Evolutionary conservation across 176 grass and related monocot genomes (phyloP).

Genomic region (Ampelocalamus luodianensis): DNA sequence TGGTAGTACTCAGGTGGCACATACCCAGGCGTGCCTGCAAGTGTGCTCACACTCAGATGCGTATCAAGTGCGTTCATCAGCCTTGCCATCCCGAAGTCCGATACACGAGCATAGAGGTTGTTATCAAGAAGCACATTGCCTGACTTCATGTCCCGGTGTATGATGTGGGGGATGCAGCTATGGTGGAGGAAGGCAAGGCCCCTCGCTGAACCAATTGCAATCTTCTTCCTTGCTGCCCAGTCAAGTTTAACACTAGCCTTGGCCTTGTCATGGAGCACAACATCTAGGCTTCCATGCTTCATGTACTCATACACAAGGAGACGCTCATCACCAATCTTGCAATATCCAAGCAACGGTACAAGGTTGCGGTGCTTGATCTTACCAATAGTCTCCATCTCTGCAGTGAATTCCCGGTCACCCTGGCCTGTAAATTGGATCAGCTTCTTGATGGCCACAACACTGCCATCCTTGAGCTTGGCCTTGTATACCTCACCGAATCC

Average conservation of each 20-base stretch:
- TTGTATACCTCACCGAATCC: constrained; percentile 98
- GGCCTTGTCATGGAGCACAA: constrained; percentile 71
- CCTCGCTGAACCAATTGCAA: constrained; percentile 78
- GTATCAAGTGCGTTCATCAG: constrained; percentile 88
- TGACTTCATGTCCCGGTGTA: constrained; percentile 98
- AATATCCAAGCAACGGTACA: constrained; percentile 83
- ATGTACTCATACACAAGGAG: constrained; percentile 97
- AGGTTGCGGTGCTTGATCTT: constrained; percentile 99
- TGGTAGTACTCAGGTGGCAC: constrained; percentile 98
- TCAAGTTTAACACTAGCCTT: constrained; percentile 58
- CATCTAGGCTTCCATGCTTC: constrained; percentile 89
- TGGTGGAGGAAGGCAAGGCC: constrained; percentile 97
- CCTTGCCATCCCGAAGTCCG: constrained; percentile 94
- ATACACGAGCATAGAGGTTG: constrained; percentile 79
- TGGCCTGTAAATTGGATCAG: constrained; percentile 90
- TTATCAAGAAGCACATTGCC: constrained; percentile 91
- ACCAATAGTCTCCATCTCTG: constrained; percentile 98
- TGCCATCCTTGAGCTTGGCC: constrained; percentile 85
- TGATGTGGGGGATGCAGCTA: constrained; percentile 97
- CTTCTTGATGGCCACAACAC: constrained; percentile 91
- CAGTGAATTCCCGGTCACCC: constrained; percentile 90
- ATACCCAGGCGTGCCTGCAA: constrained; percentile 92
- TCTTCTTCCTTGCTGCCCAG: constrained; percentile 86
- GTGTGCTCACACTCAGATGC: constrained; percentile 91
- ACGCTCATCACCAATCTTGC: constrained; percentile 92